A percentile compares a stretch with the other conserved stretches of the same genome.
phyloP scores from a whole-genome alignment of 2,329 filamentous ascomycete species.

The Pseudocercospora musae region DNA sequence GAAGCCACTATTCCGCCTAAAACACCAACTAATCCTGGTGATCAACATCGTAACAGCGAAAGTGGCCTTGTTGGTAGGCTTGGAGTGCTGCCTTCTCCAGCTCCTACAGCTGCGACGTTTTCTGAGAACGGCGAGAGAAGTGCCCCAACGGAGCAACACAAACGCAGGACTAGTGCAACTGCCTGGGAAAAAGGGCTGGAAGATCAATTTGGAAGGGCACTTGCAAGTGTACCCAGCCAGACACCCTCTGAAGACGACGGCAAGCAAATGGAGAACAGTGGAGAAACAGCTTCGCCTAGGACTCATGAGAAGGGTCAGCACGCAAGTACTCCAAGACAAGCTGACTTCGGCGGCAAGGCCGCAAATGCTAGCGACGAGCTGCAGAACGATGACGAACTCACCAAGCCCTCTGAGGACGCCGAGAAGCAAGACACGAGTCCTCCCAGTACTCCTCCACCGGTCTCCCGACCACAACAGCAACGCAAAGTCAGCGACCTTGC shows the following conservation, averaged over 20 bases:
- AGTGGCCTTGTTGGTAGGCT: conserved; percentile 16
- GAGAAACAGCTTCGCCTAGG: neutral
- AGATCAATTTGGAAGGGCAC: conserved; percentile 5
- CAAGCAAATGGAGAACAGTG: neutral
- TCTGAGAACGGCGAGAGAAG: conserved; percentile 13
- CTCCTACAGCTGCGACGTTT: conserved; percentile 19
- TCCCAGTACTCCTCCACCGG: neutral
- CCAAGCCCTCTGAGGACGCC: neutral
- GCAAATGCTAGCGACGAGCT: neutral
- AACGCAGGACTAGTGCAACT: conserved; percentile 12
- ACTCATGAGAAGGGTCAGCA: neutral
- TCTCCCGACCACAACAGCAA: conserved; percentile 15
- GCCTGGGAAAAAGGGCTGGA: conserved; percentile 7
- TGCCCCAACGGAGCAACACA: conserved; percentile 5
- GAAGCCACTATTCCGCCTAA: conserved; percentile 21
- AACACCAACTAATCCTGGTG: conserved; percentile 6
- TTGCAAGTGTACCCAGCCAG: conserved; percentile 11
- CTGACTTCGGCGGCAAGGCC: neutral
- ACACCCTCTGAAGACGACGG: conserved; percentile 1
- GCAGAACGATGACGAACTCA: neutral
- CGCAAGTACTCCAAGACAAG: neutral
- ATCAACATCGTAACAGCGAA: neutral
- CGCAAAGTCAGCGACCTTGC: conserved; percentile 27
- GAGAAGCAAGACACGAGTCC: neutral
- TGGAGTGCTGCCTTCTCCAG: conserved; percentile 33